phyloP scores from a whole-genome alignment of 1,284 basidiomycete species.

The Afroboletus lepidellus region DNA sequence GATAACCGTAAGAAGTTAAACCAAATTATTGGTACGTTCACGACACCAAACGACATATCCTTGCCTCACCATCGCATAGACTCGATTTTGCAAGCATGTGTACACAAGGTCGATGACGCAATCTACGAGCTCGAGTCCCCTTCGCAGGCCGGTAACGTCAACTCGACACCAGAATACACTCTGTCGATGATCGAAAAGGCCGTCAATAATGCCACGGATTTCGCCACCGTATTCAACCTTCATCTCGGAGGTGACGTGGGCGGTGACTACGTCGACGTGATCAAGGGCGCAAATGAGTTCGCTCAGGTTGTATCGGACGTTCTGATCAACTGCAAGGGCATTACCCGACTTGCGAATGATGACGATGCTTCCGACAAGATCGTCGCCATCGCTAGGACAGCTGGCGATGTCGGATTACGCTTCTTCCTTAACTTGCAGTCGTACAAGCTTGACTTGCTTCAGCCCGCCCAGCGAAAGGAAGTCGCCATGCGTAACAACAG shows the following conservation, averaged over 20 bases:
- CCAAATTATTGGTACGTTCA: constrained; percentile 82
- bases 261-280: constrained; percentile 96
- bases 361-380: constrained; percentile 94
- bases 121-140: constrained; percentile 98
- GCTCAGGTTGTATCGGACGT: constrained; percentile 93
- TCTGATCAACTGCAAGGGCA: constrained; percentile 90
- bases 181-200: constrained; percentile 99
- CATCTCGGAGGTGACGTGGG: constrained; percentile 88
- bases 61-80: constrained; percentile 47
- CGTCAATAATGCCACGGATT: constrained; percentile 90
- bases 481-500: constrained; percentile 90
- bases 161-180: constrained; percentile 96
- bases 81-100: constrained; percentile 95
- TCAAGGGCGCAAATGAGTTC: constrained; percentile 96
- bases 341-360: constrained; percentile 87
- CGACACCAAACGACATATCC: neutral
- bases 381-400: constrained; percentile 77
- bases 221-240: constrained; percentile 92
- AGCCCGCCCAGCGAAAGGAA: constrained; percentile 76
- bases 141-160: constrained; percentile 89
- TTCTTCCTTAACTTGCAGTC: constrained; percentile 97
- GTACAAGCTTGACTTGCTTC: constrained; percentile 83
- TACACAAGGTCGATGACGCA: constrained; percentile 95
- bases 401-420: constrained; percentile 86
- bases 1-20: constrained; percentile 99